Evolutionary conservation across 805 yeast species (phyloP).

Genomic region (Jamesozyma piceae): DNA sequence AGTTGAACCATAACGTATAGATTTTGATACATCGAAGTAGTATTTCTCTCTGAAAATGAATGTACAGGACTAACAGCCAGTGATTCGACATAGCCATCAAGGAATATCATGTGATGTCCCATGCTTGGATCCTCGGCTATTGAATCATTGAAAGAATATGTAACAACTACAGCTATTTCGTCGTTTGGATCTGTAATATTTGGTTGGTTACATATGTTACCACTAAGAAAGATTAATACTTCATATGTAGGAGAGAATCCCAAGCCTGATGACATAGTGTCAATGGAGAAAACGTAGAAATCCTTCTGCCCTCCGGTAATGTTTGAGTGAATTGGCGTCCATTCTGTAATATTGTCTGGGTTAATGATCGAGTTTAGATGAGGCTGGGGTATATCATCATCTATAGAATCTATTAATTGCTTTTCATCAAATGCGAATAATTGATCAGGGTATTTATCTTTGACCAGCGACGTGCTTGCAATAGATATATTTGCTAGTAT

Average conservation of each 20-base stretch:
- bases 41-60: conserved; percentile 7
- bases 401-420: not conserved
- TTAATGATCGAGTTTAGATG: conserved; percentile 7
- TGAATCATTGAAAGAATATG: conserved; percentile 23
- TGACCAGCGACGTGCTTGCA: not conserved
- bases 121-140: conserved; percentile 10
- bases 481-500: not conserved
- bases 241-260: conserved; percentile 15
- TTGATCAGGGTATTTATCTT: not conserved
- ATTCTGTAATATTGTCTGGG: conserved; percentile 27
- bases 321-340: conserved; percentile 27
- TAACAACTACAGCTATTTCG: conserved; percentile 16
- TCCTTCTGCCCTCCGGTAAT: conserved; percentile 20
- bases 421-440: not conserved
- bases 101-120: conserved; percentile 12
- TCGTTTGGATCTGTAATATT: conserved; percentile 4
- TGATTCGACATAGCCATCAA: conserved; percentile 25
- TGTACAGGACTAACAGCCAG: conserved; percentile 21
- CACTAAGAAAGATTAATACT: conserved; percentile 27
- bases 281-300: conserved; percentile 19
- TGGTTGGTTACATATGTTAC: conserved; percentile 29
- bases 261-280: conserved; percentile 1
- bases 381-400: not conserved
- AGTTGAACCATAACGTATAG: conserved; percentile 22
- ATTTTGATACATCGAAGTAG: conserved; percentile 16